Base-by-base conservation (phyloP, 495 filamentous ascomycete genomes). In the Aspergillus homomorphus region DNA sequence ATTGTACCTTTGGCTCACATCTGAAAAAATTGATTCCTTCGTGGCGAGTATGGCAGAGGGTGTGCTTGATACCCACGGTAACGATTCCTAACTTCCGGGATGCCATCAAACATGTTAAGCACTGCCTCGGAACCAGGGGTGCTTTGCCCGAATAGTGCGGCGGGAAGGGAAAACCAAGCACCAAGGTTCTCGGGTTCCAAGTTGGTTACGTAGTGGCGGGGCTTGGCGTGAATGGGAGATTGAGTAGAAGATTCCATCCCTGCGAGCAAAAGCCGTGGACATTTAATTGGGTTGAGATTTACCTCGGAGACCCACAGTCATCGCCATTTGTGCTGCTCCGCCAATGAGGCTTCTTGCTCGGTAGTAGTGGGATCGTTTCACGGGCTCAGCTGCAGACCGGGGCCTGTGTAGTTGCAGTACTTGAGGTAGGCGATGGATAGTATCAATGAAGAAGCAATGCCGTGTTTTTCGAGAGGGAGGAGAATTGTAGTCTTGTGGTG, bases 281-380 rank as follows among this genome's bases (percentile, higher is more conserved):
- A 16, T 16, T 10, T 53, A 23, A 62, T 62, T 62, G 59, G 59
- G 5, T 22, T 19, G 30, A 62, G 48, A 62, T 57, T 53, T 43
- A 50, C 44, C 18, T 53, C 16, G 46, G 26, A 15, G 54, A 45
- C 46, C 49, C 43, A 48, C 43, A 9, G 43, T 44, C 46, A 28
- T 62, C 54, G 59, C 41, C 49, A 62, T 57, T 49, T 18, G 16
- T 26, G 20, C 28, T 33, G 16, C 33, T 24, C 19, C 18, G 24
- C 54, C 41, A 55, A 45, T 45, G 5, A 28, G 48, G 7, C 1
- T 2, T n/a, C 6, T 15, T 1, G 15, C 21, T 50, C 7, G 23
- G 15, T 5, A 28, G 24, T 24, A 26, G 48, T 14, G 46, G 46
- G 19, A n/a, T 23, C 21, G 21, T 28, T 14, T 22, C 14, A 23